Evolutionary conservation across 2,329 filamentous ascomycete species (phyloP).

Genomic region (Pseudocercospora eumusae): DNA sequence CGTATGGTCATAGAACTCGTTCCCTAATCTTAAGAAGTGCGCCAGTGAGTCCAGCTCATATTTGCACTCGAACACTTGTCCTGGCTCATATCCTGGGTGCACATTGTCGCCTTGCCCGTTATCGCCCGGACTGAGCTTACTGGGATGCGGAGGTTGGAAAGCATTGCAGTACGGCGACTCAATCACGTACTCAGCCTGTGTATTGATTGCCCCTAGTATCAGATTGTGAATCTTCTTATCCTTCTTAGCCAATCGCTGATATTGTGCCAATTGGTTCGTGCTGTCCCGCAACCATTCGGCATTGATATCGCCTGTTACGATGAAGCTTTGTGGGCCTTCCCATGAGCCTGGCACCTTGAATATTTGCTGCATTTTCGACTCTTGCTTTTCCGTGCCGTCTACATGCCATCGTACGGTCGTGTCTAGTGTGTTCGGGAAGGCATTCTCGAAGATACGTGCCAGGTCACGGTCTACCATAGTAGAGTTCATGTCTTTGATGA

Average conservation of each 20-base stretch:
- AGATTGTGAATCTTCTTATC: constrained; percentile 76
- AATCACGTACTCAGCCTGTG: constrained; percentile 92
- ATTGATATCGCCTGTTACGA: constrained; percentile 83
- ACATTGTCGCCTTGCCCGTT: constrained; percentile 84
- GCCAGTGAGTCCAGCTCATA: constrained; percentile 96
- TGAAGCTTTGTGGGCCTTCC: constrained; percentile 86
- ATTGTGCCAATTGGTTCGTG: constrained; percentile 89
- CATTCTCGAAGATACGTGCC: constrained; percentile 89
- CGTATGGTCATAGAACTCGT: constrained; percentile 82
- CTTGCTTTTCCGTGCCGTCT: constrained; percentile 54
- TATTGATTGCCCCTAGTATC: constrained; percentile 92
- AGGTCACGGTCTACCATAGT: constrained; percentile 83
- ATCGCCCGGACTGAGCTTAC: constrained; percentile 67
- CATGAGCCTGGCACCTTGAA: constrained; percentile 50
- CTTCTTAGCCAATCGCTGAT: constrained; percentile 79
- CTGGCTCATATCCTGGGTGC: constrained; percentile 81
- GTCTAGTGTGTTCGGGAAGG: constrained; percentile 72
- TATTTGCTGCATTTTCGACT: constrained; percentile 40
- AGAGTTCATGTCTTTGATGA: constrained; percentile 78
- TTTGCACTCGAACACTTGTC: constrained; percentile 94
- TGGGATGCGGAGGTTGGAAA: constrained; percentile 90
- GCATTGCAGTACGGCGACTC: constrained; percentile 96
- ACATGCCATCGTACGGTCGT: constrained; percentile 89
- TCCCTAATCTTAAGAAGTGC: constrained; percentile 81
- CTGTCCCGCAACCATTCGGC: constrained; percentile 91